Base-by-base conservation (phyloP, 2,329 filamentous ascomycete species). In the Aspergillus persii region DNA sequence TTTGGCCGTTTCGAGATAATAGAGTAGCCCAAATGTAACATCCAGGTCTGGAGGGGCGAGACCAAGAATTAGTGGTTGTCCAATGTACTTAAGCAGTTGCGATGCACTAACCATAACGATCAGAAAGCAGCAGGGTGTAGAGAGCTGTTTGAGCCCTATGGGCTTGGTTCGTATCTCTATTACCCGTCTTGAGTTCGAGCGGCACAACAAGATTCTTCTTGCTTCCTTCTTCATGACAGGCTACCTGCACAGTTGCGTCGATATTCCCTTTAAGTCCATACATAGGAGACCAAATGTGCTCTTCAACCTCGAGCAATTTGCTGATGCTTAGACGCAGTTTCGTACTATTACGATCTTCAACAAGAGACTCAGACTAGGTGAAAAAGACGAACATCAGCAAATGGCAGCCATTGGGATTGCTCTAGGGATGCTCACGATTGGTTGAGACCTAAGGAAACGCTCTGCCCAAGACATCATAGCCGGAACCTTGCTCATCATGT, bases 261-360 rank as follows among this genome's bases (percentile, higher is more conserved):
- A 99, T 95, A 68, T 98, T 99, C 31, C 95, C 95, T 74, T 99
- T 99, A 15, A 99, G 81, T 0, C 95, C 95, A 72, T 96, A 99
- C 86, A 92, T 94, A 0, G 95, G 95, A 6, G 94, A 98, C 95
- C 95, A 99, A 30, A 99, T 88, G 71, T 98, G 95, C 74, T 99
- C 95, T 73, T 99, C 95, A 8, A 99, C 91, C 71, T 98, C 95
- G 12, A 99, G 87, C 30, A 99, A 81, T 72, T 98, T 99, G 69
- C 89, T 96, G 66, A 99, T 88, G 66, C 90, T 92, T 84, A 98
- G 88, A 58, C 84, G 89, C 9, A 89, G 86, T 65, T 88, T 89
- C 55, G 89, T 86, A 46, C 89, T 89, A 69, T 92, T 89, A 50
- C 90, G 85, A 64, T 93, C 92, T 65, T 91, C 89, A 27, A 96